These are phyloP conservation scores for Saprolegnia diclina DNA, from an alignment of 352 stramenopile genomes.

Conservation along the genomic window DNA sequence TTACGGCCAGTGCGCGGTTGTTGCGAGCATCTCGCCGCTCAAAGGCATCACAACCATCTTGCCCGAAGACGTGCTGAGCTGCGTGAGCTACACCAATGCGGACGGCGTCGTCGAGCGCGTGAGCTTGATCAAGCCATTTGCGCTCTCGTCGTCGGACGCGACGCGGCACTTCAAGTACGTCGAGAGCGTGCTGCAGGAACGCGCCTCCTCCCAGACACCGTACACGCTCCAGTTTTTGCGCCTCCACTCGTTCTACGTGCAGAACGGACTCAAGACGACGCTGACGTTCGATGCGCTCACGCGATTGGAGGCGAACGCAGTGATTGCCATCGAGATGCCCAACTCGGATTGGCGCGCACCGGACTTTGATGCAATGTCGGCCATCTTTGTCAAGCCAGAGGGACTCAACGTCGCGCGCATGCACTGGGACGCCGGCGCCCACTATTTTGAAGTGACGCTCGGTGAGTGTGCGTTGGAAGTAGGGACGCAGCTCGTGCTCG, in stretches of 20 bases:
- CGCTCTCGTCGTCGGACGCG: constrained; percentile 31
- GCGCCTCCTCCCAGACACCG: constrained; percentile 33
- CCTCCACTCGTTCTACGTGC: constrained; percentile 49
- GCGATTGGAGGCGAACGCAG: constrained; percentile 30
- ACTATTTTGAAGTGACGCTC: constrained; percentile 28
- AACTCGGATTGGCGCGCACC: constrained; percentile 38
- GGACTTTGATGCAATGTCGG: constrained; percentile 23
- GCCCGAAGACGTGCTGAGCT: constrained; percentile 11
- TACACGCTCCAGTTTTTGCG: constrained; percentile 56
- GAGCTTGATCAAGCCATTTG: constrained; percentile 49
- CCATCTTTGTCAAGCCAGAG: constrained; percentile 6
- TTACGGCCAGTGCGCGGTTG: constrained; percentile 50
- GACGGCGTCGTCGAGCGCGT: constrained; percentile 21
- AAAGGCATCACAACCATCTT: constrained; percentile 1
- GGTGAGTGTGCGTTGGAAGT: constrained; percentile 34
- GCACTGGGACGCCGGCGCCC: constrained; percentile 8
- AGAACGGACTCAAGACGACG: constrained; percentile 39
- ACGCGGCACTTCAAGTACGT: constrained; percentile 36
- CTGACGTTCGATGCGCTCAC: constrained; percentile 38
- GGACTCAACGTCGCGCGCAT: neutral
- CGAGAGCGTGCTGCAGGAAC: constrained; percentile 30
- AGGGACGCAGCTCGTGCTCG: constrained; percentile 31
- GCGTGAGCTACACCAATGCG: constrained; percentile 1
- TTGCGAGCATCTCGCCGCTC: constrained; percentile 27
- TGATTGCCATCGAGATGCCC: constrained; percentile 44